Evolutionary conservation across 2,329 filamentous ascomycete species (phyloP), one percentile per base, ranked within the genome.

Genomic region (Botrytis deweyae): DNA sequence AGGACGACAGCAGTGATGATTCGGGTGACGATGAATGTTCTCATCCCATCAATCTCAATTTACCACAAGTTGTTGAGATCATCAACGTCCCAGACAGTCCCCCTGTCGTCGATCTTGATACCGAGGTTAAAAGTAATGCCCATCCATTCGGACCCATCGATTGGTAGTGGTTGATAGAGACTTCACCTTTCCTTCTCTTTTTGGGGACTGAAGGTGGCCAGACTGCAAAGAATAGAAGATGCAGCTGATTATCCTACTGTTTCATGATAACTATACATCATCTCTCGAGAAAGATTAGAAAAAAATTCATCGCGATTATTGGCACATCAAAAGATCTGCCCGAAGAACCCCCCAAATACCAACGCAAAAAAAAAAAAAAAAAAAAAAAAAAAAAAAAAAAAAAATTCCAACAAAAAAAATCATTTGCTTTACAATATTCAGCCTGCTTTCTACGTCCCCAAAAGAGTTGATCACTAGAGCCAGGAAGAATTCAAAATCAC

Each of bases 61-160:
- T 58, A 9, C 14, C 52, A 4, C 52, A 58, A 58, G 12, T 4
- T 29, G 2, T 55, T 58, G 52, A 29, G 7, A 18, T 29, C 1
- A 18, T 29, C 52, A 7, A 16, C n/a, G 6, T 4, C n/a, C 14
- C 14, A 58, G n/a, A 29, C 3, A 29, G 16, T 4, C 1, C 3
- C n/a, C 25, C 14, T 18, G n/a, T 18, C 52, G 14, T 58, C 14
- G n/a, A 58, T 8, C 14, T 33, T 42, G n/a, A 65, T 25, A 46
- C 25, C 9, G 25, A 55, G 4, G 12, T 6, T 8, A 16, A 67
- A 18, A 36, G 25, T 9, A 22, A 55, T 29, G 16, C 1, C 18
- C 65, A 67, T 55, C 46, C 46, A 29, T 69, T 58, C n/a, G 49
- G 66, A 33, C 49, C 66, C 18, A 58, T 33, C 18, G 22, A 69